A percentile compares a stretch with the other conserved stretches of the same genome.
Evolutionary conservation across 495 filamentous ascomycete genomes (phyloP).

Genomic region (Parmelia sp.): DNA sequence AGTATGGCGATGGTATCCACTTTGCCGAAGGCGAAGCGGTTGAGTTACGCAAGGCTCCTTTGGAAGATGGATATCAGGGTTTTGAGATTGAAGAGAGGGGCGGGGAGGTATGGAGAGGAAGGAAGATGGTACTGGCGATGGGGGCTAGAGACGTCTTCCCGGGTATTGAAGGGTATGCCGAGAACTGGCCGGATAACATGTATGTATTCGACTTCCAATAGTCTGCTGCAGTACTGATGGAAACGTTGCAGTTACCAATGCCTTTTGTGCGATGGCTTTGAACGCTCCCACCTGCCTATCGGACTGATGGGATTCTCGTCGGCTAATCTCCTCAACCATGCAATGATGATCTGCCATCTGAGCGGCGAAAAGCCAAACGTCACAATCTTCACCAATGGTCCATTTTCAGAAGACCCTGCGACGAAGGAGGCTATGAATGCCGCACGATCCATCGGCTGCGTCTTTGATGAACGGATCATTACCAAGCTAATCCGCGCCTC

Average conservation of each 20-base stretch:
- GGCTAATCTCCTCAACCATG: constrained; percentile 5
- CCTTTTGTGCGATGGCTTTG: neutral
- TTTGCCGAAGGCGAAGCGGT: constrained; percentile 27
- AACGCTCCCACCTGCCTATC: neutral
- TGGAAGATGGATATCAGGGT: neutral
- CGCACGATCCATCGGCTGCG: neutral
- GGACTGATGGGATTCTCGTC: neutral
- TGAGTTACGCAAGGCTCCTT: constrained; percentile 23
- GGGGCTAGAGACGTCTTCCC: constrained; percentile 37
- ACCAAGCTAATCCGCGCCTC: neutral
- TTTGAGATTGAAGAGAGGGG: constrained; percentile 35
- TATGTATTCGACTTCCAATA: constrained; percentile 16
- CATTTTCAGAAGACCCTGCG: constrained; percentile 6
- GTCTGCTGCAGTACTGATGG: constrained; percentile 1
- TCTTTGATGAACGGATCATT: neutral
- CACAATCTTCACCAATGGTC: constrained; percentile 33
- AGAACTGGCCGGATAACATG: constrained; percentile 32
- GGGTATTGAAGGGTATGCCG: constrained; percentile 33
- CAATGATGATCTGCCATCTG: constrained; percentile 20
- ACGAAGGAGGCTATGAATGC: constrained; percentile 6
- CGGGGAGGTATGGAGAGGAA: constrained; percentile 28
- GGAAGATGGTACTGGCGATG: constrained; percentile 43
- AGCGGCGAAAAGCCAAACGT: constrained; percentile 25
- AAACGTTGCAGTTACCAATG: neutral
- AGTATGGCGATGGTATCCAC: constrained; percentile 33